These are phyloP conservation scores for Phyllosticta citribraziliensis DNA, from an alignment of 2,329 filamentous ascomycete species.

Conservation along the genomic window DNA sequence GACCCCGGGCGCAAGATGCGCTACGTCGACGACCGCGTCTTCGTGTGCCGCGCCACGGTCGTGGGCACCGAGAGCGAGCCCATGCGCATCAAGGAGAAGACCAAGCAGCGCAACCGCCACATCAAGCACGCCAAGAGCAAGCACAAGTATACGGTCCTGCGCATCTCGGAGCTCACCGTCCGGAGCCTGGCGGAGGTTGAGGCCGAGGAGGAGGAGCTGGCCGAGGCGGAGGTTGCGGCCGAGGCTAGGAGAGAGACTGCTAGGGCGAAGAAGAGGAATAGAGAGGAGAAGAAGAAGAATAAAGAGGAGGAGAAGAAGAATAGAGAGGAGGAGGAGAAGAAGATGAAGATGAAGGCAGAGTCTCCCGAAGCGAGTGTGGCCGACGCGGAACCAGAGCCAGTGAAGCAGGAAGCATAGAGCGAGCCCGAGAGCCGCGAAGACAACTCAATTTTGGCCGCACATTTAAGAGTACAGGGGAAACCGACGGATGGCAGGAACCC, in stretches of 20 bases:
- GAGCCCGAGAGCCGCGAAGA: background rate
- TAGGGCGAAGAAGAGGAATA: background rate
- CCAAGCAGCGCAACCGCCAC: conserved; percentile 55
- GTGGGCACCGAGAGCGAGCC: conserved; percentile 70
- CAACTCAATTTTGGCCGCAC: no score
- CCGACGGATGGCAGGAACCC: no score
- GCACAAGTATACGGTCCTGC: conserved; percentile 77
- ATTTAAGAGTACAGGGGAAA: no score
- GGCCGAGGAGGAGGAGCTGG: conserved; percentile 17
- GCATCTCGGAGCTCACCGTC: conserved; percentile 72
- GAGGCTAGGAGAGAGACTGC: background rate
- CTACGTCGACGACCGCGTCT: conserved; percentile 73
- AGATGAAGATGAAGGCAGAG: background rate
- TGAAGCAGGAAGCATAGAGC: background rate
- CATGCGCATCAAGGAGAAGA: conserved; percentile 45
- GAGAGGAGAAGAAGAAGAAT: background rate
- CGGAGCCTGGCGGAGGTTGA: conserved; percentile 46
- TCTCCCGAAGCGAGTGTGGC: background rate
- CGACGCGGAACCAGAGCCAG: background rate
- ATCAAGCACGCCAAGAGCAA: conserved; percentile 76
- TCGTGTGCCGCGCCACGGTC: conserved; percentile 76
- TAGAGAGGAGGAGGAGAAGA: background rate
- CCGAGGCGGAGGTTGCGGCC: background rate
- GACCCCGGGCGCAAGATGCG: conserved; percentile 27
- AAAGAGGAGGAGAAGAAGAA: no score